A percentile compares a stretch with the other conserved stretches of the same genome.
Evolutionary conservation across 2,329 filamentous ascomycete species (phyloP).

Genomic region (Fusarium caatingaense): DNA sequence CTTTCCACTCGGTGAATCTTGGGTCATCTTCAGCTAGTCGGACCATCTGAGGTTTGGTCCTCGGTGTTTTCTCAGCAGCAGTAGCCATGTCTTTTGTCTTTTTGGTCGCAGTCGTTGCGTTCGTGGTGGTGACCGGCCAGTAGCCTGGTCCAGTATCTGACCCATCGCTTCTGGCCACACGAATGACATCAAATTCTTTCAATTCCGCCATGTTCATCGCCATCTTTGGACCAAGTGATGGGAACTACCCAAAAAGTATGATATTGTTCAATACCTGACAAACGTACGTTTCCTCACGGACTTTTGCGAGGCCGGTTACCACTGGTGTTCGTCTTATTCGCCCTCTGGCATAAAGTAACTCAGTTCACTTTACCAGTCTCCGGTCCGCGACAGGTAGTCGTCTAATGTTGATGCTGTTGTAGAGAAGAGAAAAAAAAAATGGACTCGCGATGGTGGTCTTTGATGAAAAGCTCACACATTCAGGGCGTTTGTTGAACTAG

Average conservation of each 20-base stretch:
- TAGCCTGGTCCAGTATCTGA: conserved; percentile 58
- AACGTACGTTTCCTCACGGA: neutral
- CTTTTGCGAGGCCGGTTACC: conserved; percentile 1
- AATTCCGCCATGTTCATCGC: conserved; percentile 47
- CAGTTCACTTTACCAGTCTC: neutral
- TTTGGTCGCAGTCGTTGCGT: conserved; percentile 49
- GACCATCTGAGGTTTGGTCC: conserved; percentile 57
- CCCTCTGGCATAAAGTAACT: neutral
- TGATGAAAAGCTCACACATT: conserved; percentile 12
- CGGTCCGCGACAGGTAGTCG: neutral
- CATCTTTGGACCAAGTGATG: neutral
- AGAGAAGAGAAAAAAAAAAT: neutral
- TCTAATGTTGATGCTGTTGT: conserved; percentile 1
- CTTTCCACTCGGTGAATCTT: conserved; percentile 58
- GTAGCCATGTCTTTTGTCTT: conserved; percentile 51
- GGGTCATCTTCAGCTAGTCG: conserved; percentile 58
- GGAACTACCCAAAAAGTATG: neutral
- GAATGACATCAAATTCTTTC: conserved; percentile 57
- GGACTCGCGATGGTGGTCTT: conserved; percentile 4
- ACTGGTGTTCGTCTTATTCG: neutral
- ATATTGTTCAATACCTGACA: neutral
- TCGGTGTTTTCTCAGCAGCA: conserved; percentile 50
- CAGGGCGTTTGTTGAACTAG: neutral
- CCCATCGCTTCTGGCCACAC: conserved; percentile 60
- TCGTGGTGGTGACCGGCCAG: conserved; percentile 52